Base-by-base conservation (phyloP, 306 rosid genomes). In the Pyrus bretschneideri region DNA sequence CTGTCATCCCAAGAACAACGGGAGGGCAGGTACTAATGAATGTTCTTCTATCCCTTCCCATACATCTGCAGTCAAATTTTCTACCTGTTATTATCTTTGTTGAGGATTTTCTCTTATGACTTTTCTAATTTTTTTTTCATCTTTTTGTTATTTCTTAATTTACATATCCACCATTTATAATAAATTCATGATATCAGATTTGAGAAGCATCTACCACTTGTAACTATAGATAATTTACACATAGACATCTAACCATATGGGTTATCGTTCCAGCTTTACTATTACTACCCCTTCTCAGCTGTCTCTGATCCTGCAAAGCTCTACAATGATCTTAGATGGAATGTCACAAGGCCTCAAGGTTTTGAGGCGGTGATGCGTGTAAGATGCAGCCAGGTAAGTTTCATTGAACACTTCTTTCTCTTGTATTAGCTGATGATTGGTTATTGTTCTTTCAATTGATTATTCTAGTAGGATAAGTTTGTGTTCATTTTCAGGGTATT, bases 281-380 rank as follows among this genome's bases (percentile, higher is more conserved):
- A 95, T 79, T 95, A 95, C 81, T 90, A 90, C 80, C 99, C 99
- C 38, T 95, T 92, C 90, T 95, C 99, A 60, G 97, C 96, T 49
- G 83, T 95, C 75, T 88, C 99, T 67, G 99, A 95, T 88, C 79
- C 97, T 33, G 99, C 97, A 72, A 95, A 89, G 85, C 97, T 95
- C 71, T 95, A 90, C 87, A 95, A 95, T 73, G 99, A 95, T 86
- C 97, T 95, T 76, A 89, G 97, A 87, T 95, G 99, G 99, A 95
- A 92, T 77, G 82, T 95, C 76, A 88, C 96, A 71, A 92, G 99
- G 84, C 99, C 99, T 65, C 99, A 95, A 87, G 99, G 99, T 74
- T 92, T 90, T 76, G 99, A 95, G 85, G 97, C 99, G 40, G 97
- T 95, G 59, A 95, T 95, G 99, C 97, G 99, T 78, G 97, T 95